A percentile compares a stretch with the other conserved stretches of the same genome.
Evolutionary conservation across 495 filamentous ascomycete genomes (phyloP).

Genomic region (Clohesyomyces aquaticus): DNA sequence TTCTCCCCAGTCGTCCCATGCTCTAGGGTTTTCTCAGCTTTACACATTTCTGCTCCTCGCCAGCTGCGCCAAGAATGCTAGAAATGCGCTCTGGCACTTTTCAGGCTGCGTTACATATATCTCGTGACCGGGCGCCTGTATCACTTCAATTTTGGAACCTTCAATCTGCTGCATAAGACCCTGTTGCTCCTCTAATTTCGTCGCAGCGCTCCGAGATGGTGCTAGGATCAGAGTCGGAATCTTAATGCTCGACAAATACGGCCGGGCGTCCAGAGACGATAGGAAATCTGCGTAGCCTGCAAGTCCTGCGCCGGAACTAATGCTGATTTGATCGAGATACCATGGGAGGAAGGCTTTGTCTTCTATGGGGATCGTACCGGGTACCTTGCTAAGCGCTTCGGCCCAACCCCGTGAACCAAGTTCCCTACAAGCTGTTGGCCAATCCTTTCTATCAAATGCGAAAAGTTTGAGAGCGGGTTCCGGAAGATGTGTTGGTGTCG

Average conservation of each 20-base stretch:
- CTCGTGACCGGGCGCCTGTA: slow-evolving; percentile 38
- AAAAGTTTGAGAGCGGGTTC: slow-evolving; percentile 32
- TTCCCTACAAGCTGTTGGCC: slow-evolving; percentile 38
- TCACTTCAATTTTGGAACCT: slow-evolving; percentile 25
- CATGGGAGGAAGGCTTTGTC: slow-evolving; percentile 30
- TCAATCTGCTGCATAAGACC: slow-evolving; percentile 13
- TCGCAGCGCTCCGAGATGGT: slow-evolving; percentile 34
- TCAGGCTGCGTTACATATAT: slow-evolving; percentile 39
- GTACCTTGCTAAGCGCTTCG: slow-evolving; percentile 30
- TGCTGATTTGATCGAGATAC: slow-evolving; percentile 33
- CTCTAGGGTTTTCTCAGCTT: neutral
- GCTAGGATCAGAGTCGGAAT: slow-evolving; percentile 39
- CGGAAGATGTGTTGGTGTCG: slow-evolving; percentile 38
- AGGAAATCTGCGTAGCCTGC: slow-evolving; percentile 39
- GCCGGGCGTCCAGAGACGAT: slow-evolving; percentile 35
- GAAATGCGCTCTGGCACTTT: slow-evolving; percentile 34
- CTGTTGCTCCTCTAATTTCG: slow-evolving; percentile 34
- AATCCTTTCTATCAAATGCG: slow-evolving; percentile 32
- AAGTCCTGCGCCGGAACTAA: slow-evolving; percentile 31
- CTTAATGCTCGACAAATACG: slow-evolving; percentile 31
- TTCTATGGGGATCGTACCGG: slow-evolving; percentile 29
- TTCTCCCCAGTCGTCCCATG: neutral
- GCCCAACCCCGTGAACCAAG: slow-evolving; percentile 40
- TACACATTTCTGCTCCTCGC: neutral
- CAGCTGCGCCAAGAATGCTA: slow-evolving; percentile 22